Conservation (phyloP, 495 filamentous ascomycete genomes). For the Monascus purpureus region DNA sequence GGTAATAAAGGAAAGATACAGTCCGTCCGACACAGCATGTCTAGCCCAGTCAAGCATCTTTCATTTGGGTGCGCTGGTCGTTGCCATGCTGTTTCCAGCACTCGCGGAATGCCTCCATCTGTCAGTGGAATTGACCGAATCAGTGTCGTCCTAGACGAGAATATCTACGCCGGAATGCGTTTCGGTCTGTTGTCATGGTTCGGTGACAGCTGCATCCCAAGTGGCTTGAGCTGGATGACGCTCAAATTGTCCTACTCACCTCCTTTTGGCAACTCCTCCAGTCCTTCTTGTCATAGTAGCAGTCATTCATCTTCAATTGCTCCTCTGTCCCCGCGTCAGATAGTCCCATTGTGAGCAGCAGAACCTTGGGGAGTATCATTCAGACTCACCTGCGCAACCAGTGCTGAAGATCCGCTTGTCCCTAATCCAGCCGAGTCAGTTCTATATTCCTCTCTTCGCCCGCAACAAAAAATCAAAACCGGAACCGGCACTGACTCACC, state of each 20-base stretch:
- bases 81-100: conserved; percentile 94
- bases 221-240: background rate
- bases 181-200: background rate
- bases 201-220: background rate
- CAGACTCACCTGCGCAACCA: conserved; percentile 65
- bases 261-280: conserved; percentile 84
- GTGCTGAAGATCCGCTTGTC: conserved; percentile 97
- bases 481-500: too few relatives aligned
- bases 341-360: background rate
- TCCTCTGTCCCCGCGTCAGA: conserved; percentile 41
- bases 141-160: too few relatives aligned
- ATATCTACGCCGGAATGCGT: background rate
- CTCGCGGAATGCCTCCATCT: conserved; percentile 87
- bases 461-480: too few relatives aligned
- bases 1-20: too few relatives aligned
- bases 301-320: conserved; percentile 84
- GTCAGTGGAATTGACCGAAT: too few relatives aligned
- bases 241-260: conserved; percentile 41
- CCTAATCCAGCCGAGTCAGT: conserved; percentile 28
- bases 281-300: conserved; percentile 92
- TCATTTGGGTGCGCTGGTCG: conserved; percentile 62
- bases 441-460: too few relatives aligned
- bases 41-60: conserved; percentile 37
- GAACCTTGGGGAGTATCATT: conserved; percentile 1
- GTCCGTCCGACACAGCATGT: too few relatives aligned